These are phyloP conservation scores for Canavalia gladiata DNA, from an alignment of 306 rosid species.

Conservation along the genomic window DNA sequence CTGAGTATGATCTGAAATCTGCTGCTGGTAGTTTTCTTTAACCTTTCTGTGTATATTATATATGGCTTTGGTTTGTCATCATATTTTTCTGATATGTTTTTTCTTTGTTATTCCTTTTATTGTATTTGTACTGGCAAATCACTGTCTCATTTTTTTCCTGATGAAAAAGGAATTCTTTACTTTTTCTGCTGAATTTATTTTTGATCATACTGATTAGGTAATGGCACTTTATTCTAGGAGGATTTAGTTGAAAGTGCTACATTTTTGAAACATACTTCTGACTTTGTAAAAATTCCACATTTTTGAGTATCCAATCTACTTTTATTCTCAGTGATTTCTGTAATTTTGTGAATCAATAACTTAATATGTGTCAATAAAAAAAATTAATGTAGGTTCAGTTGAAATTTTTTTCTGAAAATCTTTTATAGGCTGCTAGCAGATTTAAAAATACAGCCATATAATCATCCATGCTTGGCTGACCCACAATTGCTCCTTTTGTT, in stretches of 20 bases:
- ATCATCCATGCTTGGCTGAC: background rate
- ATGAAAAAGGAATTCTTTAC: constrained; percentile 18
- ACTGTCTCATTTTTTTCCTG: background rate
- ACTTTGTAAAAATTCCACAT: constrained; percentile 10
- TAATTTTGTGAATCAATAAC: constrained; percentile 4
- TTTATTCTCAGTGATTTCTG: constrained; percentile 11
- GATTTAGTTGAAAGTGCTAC: constrained; percentile 16
- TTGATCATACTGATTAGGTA: constrained; percentile 14
- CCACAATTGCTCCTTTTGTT: too few relatives aligned
- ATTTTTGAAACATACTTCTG: background rate
- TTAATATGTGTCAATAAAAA: background rate
- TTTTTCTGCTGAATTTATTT: constrained; percentile 39
- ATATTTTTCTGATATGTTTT: background rate
- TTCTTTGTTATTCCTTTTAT: background rate
- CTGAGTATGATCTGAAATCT: constrained; percentile 91
- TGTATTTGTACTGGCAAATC: constrained; percentile 10
- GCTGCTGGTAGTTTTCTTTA: constrained; percentile 82
- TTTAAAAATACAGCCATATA: background rate
- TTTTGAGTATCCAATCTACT: constrained; percentile 15
- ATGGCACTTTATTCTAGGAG: constrained; percentile 11
- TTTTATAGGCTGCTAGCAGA: background rate
- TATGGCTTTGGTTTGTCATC: constrained; percentile 7
- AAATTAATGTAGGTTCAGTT: background rate
- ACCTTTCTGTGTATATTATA: constrained; percentile 18
- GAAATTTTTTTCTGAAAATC: background rate